Base-by-base conservation (phyloP, 2,329 filamentous ascomycete genomes). In the Rutstroemia sp. region DNA sequence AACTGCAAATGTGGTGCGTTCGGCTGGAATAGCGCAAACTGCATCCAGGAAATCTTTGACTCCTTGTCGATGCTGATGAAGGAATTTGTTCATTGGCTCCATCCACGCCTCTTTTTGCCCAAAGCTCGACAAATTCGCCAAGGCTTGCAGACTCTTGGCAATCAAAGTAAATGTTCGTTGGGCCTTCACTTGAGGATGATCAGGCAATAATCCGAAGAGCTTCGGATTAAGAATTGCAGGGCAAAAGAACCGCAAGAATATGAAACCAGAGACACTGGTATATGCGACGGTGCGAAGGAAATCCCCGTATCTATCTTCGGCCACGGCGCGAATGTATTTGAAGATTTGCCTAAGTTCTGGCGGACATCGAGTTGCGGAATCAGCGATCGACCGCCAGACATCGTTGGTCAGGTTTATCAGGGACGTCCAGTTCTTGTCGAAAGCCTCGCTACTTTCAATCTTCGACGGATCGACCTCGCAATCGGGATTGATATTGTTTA, bases 91-190 rank as follows among this genome's bases (percentile, higher is more conserved):
- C 92, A 97, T 97, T 0, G 91, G 91, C 73, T 96, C 92, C 92
- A 97, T 96, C 90, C 91, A 97, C n/a, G 87, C 84, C 71, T 97
- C 92, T 69, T 96, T 95, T 68, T 88, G 92, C 42, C 92, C 92
- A 68, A 96, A 96, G 0, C 84, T 90, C 2, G 89, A 89, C 72
- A 96, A 79, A 69, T 96, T 96, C 17, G 91, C 90, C 57, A 97
- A 78, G 16, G 90, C 92, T 72, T 96, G 92, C 8, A 97, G 76
- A 1, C 88, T 89, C 72, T 97, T 97, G 23, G 92, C 90, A 58
- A 97, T 92, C 50, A 97, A 79, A 0, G 92, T 96, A 53, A 96
- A 78, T 0, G 92, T 95, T 44, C 92, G 84, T 68, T 95, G 89
- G 10, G 92, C 89, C 53, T 85, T 86, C 25, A 85, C 82, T 50